A percentile compares a stretch with the other conserved stretches of the same genome.
phyloP scores from a whole-genome alignment of 306 rosid genomes.

The Casuarina glauca region DNA sequence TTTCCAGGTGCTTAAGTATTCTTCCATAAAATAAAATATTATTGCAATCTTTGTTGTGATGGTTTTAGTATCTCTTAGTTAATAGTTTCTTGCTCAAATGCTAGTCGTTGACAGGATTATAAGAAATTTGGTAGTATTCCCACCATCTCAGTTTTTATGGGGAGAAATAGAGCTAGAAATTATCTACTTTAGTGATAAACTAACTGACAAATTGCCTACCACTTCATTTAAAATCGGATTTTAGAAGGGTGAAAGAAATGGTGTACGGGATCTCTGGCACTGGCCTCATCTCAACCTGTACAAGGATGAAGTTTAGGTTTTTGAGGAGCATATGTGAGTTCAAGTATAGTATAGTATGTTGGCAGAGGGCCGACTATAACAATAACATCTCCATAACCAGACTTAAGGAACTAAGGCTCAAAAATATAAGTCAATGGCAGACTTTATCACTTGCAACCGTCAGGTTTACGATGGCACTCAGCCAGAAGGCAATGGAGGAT shows the following conservation, averaged over 20 bases:
- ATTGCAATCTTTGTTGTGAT: neutral
- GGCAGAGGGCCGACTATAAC: neutral
- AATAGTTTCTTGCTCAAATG: neutral
- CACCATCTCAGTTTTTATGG: neutral
- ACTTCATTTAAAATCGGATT: neutral
- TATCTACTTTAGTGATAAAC: neutral
- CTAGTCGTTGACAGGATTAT: neutral
- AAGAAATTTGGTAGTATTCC: neutral
- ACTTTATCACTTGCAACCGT: neutral
- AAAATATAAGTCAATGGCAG: neutral
- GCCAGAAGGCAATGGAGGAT: neutral
- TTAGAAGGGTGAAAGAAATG: neutral
- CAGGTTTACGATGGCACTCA: neutral
- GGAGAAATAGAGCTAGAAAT: neutral
- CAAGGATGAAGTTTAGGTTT: neutral
- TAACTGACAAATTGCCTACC: neutral
- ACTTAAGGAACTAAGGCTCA: neutral
- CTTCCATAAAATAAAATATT: neutral
- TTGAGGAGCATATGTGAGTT: neutral
- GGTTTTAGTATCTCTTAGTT: neutral
- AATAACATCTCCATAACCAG: neutral
- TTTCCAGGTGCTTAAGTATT: neutral
- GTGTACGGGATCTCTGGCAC: slow-evolving; percentile 3
- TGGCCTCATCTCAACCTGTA: neutral
- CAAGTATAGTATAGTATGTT: neutral